Evolutionary conservation across 164 flowering plant genomes (phyloP), one percentile per base, ranked within the genome.

Genomic region (Litsea cubeba): DNA sequence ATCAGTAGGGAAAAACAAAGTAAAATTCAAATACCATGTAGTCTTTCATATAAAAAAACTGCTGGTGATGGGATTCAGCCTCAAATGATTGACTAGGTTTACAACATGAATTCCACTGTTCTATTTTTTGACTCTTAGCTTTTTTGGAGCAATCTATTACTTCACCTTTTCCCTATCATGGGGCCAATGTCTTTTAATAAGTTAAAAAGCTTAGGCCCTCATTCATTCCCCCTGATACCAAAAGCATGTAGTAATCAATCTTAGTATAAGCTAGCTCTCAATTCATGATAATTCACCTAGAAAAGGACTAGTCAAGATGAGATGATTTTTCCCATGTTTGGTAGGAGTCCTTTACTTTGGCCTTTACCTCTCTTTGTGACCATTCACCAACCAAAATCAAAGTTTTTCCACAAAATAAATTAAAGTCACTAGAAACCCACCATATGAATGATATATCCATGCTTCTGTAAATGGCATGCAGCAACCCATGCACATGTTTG

Each of bases 151-250:
- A 40, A 40, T 40, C 10, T 40, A 40, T 6, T 40, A 40, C 46
- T 8, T 40, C 46, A 40, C 46, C 8, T 40, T 40, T 40, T 40
- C 46, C 46, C 1, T 7, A 40, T 40, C 46, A 40, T 40, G 46
- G 11, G 46, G 46, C 46, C 2, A 40, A 40, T 40, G 46, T 40
- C 46, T 40, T 40, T 40, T 40, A 3, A 60, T 17, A n/a, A 60
- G 63, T 58, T 58, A 58, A 58, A 58, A 40, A 7, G 46, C 22
- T 60, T 60, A 18, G 63, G 63, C 24, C 63, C 2, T 3, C 63
- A 60, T 60, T n/a, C 63, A 60, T 60, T 60, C 63, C 63, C 46
- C 63, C 63, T 60, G 22, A n/a, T 60, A 60, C 63, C 63, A 60
- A 60, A 60, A 17, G 63, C 63, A 60, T 7, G n/a, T 14, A 60